These are phyloP conservation scores for Fraxinus ornus DNA, from an alignment of 305 asterid genomes.

Conservation along the genomic window DNA sequence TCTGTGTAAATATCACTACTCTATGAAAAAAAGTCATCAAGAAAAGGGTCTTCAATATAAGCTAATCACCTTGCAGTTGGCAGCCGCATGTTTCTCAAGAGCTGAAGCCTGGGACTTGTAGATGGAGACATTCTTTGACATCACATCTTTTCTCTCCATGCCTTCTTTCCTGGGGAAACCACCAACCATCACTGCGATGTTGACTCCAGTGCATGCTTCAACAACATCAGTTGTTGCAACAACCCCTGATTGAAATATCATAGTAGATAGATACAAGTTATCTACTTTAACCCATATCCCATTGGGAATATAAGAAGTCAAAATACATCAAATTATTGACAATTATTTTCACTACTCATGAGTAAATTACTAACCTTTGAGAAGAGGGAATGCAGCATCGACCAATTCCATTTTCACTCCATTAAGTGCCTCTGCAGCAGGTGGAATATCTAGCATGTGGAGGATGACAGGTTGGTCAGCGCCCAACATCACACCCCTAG, in stretches of 20 bases:
- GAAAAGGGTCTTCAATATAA: not conserved
- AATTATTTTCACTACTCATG: not conserved
- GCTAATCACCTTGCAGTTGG: constrained; percentile 78
- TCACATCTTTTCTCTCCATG: constrained; percentile 96
- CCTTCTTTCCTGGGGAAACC: constrained; percentile 99
- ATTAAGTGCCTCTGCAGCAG: constrained; percentile 86
- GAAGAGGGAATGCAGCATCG: constrained; percentile 93
- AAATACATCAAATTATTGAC: not conserved
- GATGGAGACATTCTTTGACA: constrained; percentile 92
- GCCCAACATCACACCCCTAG: constrained; percentile 91
- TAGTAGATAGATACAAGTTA: not conserved
- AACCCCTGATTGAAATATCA: constrained; percentile 51
- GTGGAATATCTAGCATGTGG: constrained; percentile 92
- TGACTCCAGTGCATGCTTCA: constrained; percentile 89
- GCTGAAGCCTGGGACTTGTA: constrained; percentile 98
- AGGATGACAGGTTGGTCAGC: constrained; percentile 88
- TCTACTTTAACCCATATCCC: not conserved
- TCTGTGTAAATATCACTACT: not conserved
- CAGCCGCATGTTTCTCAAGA: constrained; percentile 88
- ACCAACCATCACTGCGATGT: constrained; percentile 89
- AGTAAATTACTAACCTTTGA: constrained; percentile 55
- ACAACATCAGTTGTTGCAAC: constrained; percentile 89
- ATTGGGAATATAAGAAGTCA: not conserved
- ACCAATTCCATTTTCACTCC: constrained; percentile 93
- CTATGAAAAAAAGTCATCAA: not conserved